Evolutionary conservation across 495 filamentous ascomycete genomes (phyloP), one percentile per base, ranked within the genome.

Genomic region (Usnea hakonensis): DNA sequence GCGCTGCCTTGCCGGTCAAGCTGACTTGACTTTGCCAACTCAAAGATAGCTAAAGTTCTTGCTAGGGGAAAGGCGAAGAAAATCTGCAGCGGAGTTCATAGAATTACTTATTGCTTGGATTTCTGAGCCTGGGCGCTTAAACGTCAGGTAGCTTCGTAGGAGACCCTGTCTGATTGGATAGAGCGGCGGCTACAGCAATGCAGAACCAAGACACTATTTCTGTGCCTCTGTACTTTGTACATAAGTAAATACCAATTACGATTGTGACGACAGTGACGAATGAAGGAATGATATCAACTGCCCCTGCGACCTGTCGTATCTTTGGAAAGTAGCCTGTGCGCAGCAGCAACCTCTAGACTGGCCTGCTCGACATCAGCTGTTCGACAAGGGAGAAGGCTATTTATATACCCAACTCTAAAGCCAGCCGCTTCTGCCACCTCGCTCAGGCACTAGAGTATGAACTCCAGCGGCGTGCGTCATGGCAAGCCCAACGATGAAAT

Each of bases 401-500:
- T 38, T 52, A 55, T 63, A 63, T 17, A 48, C n/a, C 55, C 44
- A 38, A 41, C 17, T 30, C 28, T 53, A 53, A 53, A 41, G 1
- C 21, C 37, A 65, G 32, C 64, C 61, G 53, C 37, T 63, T 43
- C 52, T 61, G 57, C 46, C 48, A 48, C 48, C 61, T 52, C 35
- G 23, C 19, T 41, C 52, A 26, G 46, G 58, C 40, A 55, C 50
- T 62, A 32, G 33, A 66, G 30, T n/a, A 71, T 71, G 65, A 67
- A 57, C 63, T 66, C 68, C 46, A 46, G 66, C 52, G 68, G 73
- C 69, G 77, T 73, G 48, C 75, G 73, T 67, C 71, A 73, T 66
- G 83, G 83, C 67, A 78, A 83, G 66, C 48, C 48, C 26, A 11
- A 19, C 11, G 87, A 88, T 64, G 90, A 93, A 77, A 83, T 94